phyloP scores from a whole-genome alignment of 2,329 filamentous ascomycete species.

The Lachnellula suecica region DNA sequence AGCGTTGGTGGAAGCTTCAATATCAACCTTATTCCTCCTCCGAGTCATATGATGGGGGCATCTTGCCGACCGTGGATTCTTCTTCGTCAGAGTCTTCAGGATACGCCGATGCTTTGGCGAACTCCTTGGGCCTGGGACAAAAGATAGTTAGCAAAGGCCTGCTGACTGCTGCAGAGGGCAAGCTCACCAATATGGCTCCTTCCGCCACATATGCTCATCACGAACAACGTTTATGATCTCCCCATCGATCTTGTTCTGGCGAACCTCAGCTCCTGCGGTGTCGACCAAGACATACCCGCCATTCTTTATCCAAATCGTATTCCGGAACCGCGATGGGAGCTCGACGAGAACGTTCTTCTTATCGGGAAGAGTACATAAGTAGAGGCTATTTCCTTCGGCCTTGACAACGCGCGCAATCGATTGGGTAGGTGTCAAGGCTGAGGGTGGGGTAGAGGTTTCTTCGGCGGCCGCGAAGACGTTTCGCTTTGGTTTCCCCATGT shows the following conservation, averaged over 20 bases:
- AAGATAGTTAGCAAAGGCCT: conserved; percentile 2
- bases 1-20: conserved; percentile 1
- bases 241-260: conserved; percentile 76
- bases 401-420: conserved; percentile 76
- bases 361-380: conserved; percentile 71
- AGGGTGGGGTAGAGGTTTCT: conserved; percentile 61
- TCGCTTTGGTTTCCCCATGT: conserved; percentile 74
- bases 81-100: conserved; percentile 69
- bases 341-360: conserved; percentile 71
- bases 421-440: conserved; percentile 58
- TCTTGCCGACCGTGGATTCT: conserved; percentile 77
- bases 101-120: conserved; percentile 62
- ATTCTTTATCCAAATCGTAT: conserved; percentile 89
- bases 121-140: conserved; percentile 72
- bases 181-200: conserved; percentile 79
- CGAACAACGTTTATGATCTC: conserved; percentile 92
- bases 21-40: conserved; percentile 54
- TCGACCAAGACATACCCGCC: conserved; percentile 87
- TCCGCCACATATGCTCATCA: conserved; percentile 90
- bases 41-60: conserved; percentile 74
- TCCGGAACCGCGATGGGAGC: conserved; percentile 81
- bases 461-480: conserved; percentile 76
- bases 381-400: conserved; percentile 86
- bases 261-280: conserved; percentile 59
- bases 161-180: background rate